Evolutionary conservation across 2,329 filamentous ascomycete species (phyloP).

Genomic region (Beauveria varroae): DNA sequence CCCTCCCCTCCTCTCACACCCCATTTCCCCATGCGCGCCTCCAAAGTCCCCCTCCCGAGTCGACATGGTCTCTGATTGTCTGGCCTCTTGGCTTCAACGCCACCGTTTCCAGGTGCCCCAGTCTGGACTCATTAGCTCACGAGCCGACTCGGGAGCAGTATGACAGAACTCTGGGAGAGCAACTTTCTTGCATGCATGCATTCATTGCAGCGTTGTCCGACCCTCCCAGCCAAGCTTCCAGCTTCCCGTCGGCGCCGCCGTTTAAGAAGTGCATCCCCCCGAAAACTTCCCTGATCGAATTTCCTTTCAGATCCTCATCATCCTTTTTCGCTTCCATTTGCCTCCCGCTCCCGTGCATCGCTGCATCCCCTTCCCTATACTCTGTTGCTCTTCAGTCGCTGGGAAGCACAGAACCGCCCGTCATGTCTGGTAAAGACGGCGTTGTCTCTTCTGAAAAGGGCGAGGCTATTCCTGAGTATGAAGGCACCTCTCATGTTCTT

Average conservation of each 20-base stretch:
- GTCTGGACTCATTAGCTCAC: conserved; percentile 9
- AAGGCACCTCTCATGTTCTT: conserved; percentile 7
- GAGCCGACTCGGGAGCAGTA: conserved; percentile 8
- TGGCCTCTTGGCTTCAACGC: conserved; percentile 11
- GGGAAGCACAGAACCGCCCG: neutral
- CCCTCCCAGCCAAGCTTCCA: conserved; percentile 7
- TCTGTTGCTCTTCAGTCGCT: neutral
- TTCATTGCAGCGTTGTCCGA: conserved; percentile 5
- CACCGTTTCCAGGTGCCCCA: conserved; percentile 11
- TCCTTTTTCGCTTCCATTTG: neutral
- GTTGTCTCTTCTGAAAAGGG: conserved; percentile 15
- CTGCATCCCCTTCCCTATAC: neutral
- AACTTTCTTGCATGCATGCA: neutral
- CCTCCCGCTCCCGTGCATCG: neutral
- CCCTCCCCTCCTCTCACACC: neutral
- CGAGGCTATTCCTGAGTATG: conserved; percentile 6
- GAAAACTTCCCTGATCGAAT: neutral
- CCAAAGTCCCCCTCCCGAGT: conserved; percentile 11
- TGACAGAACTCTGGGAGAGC: neutral
- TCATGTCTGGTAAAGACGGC: conserved; percentile 12
- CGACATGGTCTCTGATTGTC: conserved; percentile 6
- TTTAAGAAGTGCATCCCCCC: conserved; percentile 9
- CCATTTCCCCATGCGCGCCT: neutral
- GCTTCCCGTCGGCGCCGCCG: conserved; percentile 1
- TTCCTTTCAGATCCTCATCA: conserved; percentile 1